phyloP scores from a whole-genome alignment of 768 basidiomycete genomes.

The Cystobasidium tubakii region DNA sequence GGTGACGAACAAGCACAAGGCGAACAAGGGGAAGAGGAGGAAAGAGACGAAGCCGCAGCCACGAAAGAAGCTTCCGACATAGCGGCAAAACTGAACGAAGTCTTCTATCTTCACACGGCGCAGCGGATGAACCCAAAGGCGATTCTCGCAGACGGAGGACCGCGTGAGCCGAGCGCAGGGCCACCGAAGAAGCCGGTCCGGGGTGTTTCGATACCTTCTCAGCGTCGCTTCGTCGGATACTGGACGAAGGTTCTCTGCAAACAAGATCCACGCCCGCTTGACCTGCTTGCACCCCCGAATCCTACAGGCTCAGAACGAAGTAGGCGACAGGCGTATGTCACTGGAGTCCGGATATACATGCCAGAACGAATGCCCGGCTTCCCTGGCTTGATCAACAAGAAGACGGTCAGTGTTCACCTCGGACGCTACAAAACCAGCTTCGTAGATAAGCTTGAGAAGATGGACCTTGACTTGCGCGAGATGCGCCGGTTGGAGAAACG shows the following conservation, averaged over 20 bases:
- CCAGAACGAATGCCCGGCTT: conserved; percentile 43
- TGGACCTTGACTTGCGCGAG: conserved; percentile 52
- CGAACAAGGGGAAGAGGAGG: background rate
- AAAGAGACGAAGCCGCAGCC: conserved; percentile 1
- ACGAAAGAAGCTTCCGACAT: conserved; percentile 17
- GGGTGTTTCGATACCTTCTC: conserved; percentile 60
- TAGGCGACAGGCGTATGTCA: conserved; percentile 31
- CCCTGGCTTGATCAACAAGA: conserved; percentile 47
- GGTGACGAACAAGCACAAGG: conserved; percentile 7
- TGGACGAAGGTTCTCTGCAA: conserved; percentile 52
- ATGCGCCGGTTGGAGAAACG: conserved; percentile 21
- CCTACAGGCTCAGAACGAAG: background rate
- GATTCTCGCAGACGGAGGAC: background rate
- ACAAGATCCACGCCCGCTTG: conserved; percentile 50
- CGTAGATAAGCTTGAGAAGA: conserved; percentile 59
- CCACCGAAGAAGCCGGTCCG: conserved; percentile 16
- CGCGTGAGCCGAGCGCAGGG: background rate
- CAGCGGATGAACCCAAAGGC: conserved; percentile 32
- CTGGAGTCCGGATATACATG: conserved; percentile 43
- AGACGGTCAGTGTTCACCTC: conserved; percentile 63
- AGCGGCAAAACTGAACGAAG: conserved; percentile 25
- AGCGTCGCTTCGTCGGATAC: conserved; percentile 71
- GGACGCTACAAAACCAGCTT: conserved; percentile 73
- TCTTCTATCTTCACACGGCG: conserved; percentile 34
- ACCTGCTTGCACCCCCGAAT: conserved; percentile 48